Evolutionary conservation across 2,329 filamentous ascomycete genomes (phyloP), one percentile per base, ranked within the genome.

Genomic region (Amauroascus verrucosus): DNA sequence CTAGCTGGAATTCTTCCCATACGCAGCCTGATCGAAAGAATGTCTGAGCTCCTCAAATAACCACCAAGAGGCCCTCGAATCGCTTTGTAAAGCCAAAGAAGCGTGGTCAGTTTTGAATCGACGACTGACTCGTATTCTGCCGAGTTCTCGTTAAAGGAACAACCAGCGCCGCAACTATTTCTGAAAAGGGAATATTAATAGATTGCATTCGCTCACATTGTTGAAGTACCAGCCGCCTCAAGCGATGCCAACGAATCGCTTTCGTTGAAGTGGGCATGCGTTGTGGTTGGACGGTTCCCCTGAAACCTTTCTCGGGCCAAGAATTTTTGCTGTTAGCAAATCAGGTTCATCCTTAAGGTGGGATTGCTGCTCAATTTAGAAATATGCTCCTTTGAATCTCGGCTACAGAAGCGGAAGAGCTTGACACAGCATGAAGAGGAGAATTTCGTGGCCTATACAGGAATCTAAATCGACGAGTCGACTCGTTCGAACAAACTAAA

Each of bases 51-150:
- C 38, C 13, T 41, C 38, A 41, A 16, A 22, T 20, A 11, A 20
- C n/a, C 35, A 38, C n/a, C 35, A 38, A 18, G 11, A 22, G 18
- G 4, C 6, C 18, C 6, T 41, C 3, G 5, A 38, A 38, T 2
- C n/a, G 33, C 26, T 46, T 13, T n/a, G 11, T 16, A 46, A 26
- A 46, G 3, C 11, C n/a, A 32, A 32, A 30, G n/a, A 18, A 46
- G 16, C 5, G 7, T 11, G 24, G 16, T 28, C 18, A 22, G 9
- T n/a, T 16, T 22, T 48, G 18, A 35, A 48, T 22, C 45, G 22
- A 30, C 32, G 26, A 48, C 45, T 22, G 45, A 48, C 45, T 48
- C 45, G 45, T 48, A 48, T 48, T 48, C 30, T 48, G 18, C 44
- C 28, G 44, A 32, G 6, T 35, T 37, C 30, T 48, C 18, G 44